These are phyloP conservation scores for Pugionium dolabratum DNA, from an alignment of 345 rosid species.

Conservation along the genomic window DNA sequence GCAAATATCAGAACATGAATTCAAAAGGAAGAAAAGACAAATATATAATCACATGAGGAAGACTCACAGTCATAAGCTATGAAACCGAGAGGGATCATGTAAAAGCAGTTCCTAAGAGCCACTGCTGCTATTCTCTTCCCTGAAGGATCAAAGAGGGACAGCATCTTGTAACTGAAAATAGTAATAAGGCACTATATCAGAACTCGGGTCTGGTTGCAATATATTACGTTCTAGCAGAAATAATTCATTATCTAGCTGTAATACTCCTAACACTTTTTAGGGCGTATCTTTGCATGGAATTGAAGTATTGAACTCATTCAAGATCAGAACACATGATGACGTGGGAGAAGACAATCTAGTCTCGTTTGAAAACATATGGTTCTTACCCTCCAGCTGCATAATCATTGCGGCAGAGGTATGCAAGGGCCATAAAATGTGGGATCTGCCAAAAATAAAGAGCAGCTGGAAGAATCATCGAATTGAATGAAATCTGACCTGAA, in stretches of 20 bases:
- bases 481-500: slow-evolving; percentile 66
- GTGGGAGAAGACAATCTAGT: background rate
- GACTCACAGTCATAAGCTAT: slow-evolving; percentile 87
- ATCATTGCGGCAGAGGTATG: slow-evolving; percentile 78
- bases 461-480: slow-evolving; percentile 81
- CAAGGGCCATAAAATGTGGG: slow-evolving; percentile 99
- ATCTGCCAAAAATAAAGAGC: slow-evolving; percentile 99
- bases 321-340: background rate
- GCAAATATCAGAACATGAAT: background rate
- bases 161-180: slow-evolving; percentile 73
- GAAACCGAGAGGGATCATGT: slow-evolving; percentile 82
- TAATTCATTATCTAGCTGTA: background rate
- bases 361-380: no score
- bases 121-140: slow-evolving; percentile 76
- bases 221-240: background rate
- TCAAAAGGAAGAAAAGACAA: background rate
- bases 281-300: background rate
- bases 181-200: background rate
- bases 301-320: background rate
- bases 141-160: slow-evolving; percentile 81
- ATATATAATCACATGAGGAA: background rate
- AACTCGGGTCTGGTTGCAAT: background rate
- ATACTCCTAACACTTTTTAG: background rate
- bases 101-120: slow-evolving; percentile 86
- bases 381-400: slow-evolving; percentile 97